Evolutionary conservation across 768 basidiomycete species (phyloP).

Genomic region (Lactarius akahatsu): DNA sequence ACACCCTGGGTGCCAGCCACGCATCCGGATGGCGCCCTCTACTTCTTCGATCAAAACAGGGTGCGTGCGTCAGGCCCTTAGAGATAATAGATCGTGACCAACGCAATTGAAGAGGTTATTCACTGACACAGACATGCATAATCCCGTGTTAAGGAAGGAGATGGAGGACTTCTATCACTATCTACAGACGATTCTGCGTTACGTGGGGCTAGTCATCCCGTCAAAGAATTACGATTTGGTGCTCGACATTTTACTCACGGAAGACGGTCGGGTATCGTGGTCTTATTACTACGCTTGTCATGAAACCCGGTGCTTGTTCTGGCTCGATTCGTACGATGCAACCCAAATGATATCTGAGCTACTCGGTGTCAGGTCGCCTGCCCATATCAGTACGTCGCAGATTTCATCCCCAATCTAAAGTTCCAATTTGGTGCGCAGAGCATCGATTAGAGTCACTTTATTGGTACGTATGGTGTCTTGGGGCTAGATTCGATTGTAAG

Average conservation of each 20-base stretch:
- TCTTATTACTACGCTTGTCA: conserved; percentile 35
- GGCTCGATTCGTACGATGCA: conserved; percentile 45
- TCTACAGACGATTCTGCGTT: conserved; percentile 10
- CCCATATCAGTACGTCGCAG: neutral
- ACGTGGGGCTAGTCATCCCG: conserved; percentile 4
- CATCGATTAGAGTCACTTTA: conserved; percentile 20
- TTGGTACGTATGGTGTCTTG: conserved; percentile 25
- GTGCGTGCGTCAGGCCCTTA: conserved; percentile 15
- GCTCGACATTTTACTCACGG: conserved; percentile 31
- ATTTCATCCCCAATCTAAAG: neutral
- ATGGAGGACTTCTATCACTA: conserved; percentile 35
- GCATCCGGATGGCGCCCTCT: neutral
- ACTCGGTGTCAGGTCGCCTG: neutral
- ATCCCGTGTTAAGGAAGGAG: conserved; percentile 36
- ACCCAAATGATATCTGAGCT: conserved; percentile 30
- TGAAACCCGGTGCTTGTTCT: conserved; percentile 35
- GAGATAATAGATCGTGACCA: neutral
- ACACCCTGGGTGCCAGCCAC: conserved; percentile 41
- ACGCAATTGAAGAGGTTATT: conserved; percentile 42
- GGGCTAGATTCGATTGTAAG: conserved; percentile 5
- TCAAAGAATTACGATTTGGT: neutral
- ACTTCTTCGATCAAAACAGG: neutral
- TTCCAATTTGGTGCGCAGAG: neutral
- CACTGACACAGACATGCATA: conserved; percentile 52
- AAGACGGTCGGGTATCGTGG: conserved; percentile 35